phyloP scores from a whole-genome alignment of 2,329 filamentous ascomycete genomes.

The Chaetothyriales sp. region DNA sequence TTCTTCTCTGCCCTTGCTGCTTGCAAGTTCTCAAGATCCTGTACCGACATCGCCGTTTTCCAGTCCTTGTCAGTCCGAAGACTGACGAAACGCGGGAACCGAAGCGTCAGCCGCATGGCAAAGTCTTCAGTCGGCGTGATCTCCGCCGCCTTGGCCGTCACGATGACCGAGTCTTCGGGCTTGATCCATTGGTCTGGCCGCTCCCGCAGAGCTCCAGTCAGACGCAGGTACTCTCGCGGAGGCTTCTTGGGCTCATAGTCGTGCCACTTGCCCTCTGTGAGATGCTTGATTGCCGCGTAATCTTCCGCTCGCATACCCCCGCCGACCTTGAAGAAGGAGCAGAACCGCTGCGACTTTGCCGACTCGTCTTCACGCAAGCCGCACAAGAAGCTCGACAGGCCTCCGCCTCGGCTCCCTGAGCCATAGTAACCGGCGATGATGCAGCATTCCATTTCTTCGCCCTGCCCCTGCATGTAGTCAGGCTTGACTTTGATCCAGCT shows the following conservation, averaged over 20 bases:
- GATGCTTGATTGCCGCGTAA: constrained; percentile 67
- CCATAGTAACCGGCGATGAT: constrained; percentile 90
- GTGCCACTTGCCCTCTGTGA: constrained; percentile 82
- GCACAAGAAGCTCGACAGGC: constrained; percentile 76
- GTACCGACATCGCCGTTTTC: constrained; percentile 62
- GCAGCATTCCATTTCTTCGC: constrained; percentile 80
- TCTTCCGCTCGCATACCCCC: constrained; percentile 78
- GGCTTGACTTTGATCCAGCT: constrained; percentile 99
- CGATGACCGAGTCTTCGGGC: constrained; percentile 71
- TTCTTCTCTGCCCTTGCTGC: constrained; percentile 55
- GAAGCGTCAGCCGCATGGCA: constrained; percentile 59
- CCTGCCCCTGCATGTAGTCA: constrained; percentile 94
- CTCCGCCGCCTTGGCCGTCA: constrained; percentile 79
- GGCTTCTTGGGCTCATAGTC: constrained; percentile 69
- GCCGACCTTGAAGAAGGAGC: constrained; percentile 97
- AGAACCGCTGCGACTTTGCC: constrained; percentile 28
- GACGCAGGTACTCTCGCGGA: constrained; percentile 63
- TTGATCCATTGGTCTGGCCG: constrained; percentile 86
- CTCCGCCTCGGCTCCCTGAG: constrained; percentile 69
- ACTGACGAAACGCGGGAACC: constrained; percentile 80
- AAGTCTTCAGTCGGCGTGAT: constrained; percentile 66
- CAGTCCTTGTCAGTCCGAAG: constrained; percentile 74
- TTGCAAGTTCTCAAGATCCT: constrained; percentile 64
- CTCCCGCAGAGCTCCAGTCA: constrained; percentile 61
- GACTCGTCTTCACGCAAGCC: constrained; percentile 71